Evolutionary conservation across 2,329 filamentous ascomycete genomes (phyloP).

Genomic region (Arthrobotrys sinensis): DNA sequence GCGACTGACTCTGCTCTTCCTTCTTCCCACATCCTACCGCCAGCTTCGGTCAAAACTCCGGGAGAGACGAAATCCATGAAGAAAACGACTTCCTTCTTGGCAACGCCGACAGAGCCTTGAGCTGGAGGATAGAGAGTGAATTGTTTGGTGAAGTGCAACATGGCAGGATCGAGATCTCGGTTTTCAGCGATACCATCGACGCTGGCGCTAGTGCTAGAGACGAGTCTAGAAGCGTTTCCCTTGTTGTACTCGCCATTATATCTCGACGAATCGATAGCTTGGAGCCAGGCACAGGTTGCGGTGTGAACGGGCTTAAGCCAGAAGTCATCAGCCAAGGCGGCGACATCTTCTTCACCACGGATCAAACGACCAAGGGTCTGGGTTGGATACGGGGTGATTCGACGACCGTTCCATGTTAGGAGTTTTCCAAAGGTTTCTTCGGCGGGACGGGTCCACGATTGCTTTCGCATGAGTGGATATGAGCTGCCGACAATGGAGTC

Average conservation of each 20-base stretch:
- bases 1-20: conserved; percentile 46
- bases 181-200: conserved; percentile 60
- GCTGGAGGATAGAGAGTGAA: conserved; percentile 55
- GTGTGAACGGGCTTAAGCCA: conserved; percentile 60
- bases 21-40: conserved; percentile 55
- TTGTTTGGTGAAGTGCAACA: conserved; percentile 59
- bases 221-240: conserved; percentile 51
- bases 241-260: conserved; percentile 58
- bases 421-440: conserved; percentile 56
- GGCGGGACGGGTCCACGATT: conserved; percentile 48
- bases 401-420: conserved; percentile 57
- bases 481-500: conserved; percentile 47
- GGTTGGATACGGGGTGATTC: conserved; percentile 51
- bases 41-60: conserved; percentile 55
- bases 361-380: conserved; percentile 59
- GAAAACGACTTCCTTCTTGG: conserved; percentile 57
- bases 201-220: conserved; percentile 39
- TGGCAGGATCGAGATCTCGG: conserved; percentile 56
- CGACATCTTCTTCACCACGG: conserved; percentile 56
- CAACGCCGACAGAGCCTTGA: conserved; percentile 37
- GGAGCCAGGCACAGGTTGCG: conserved; percentile 59
- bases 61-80: conserved; percentile 60
- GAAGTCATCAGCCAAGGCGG: conserved; percentile 51
- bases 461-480: conserved; percentile 60
- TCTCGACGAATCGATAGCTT: conserved; percentile 59